Evolutionary conservation across 441 rosid species (phyloP), one percentile per base, ranked within the genome.

Genomic region (Gossypium schwendimanii): DNA sequence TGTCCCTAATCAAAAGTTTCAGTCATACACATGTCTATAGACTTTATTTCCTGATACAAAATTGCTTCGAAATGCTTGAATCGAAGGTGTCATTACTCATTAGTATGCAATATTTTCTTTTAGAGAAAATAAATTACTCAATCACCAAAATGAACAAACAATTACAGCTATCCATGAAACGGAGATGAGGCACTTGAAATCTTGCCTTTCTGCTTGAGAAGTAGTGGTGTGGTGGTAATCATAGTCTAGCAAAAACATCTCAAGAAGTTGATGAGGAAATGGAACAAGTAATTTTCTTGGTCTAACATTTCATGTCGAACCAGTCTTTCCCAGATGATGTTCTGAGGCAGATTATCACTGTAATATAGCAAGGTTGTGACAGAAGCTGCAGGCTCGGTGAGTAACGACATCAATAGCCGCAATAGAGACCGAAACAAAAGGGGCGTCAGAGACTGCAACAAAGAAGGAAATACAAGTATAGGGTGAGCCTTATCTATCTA

Each of bases 301-400:
- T 80, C 73, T 31, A 86, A 84, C 71, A 84, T 36, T 0, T 83
- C 82, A 24, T 24, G 85, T 17, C 76, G 84, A 53, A 88, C 85
- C 75, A 86, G 33, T 72, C 85, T 81, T 50, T 76, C 75, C 77
- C 83, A 73, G 6, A 63, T 20, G 1, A 50, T 24, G 70, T 77
- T 80, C 18, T 77, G 87, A 24, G 92, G 92, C 15, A 86, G 80
- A 64, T 84, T 87, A 17, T 82, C 78, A 53, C 85, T 83, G 78
- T 83, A 86, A 58, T 76, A 82, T 11, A 88, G 71, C 26, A 88
- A 11, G 2, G 92, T 88, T 3, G 89, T n/a, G 50, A 88, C 59
- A 0, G 88, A 82, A 36, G 80, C 75, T 4, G 80, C 82, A 0
- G 88, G 88, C 57, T 84, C 80, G 3, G 36, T 21, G 17, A 81